Conservation (phyloP, 2,329 filamentous ascomycete genomes). For the Coniochaeta sp. region DNA sequence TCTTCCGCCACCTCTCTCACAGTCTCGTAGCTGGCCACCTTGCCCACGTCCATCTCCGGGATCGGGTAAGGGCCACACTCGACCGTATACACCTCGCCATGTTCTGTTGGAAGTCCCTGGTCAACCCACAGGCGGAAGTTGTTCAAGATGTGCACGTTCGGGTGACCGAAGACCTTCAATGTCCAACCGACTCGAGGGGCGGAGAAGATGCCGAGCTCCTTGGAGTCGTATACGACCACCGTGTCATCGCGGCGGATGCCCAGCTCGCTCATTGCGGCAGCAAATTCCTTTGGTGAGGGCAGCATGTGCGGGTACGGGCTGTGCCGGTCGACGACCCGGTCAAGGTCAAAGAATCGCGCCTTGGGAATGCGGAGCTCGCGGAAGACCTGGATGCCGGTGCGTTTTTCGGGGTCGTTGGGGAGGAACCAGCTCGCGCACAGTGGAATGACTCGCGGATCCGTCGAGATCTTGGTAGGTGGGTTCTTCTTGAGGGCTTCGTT, state of each 20-base stretch:
- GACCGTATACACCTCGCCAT: conserved; percentile 63
- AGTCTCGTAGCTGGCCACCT: conserved; percentile 75
- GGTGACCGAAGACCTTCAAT: conserved; percentile 80
- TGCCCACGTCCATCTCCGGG: conserved; percentile 48
- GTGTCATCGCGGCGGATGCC: conserved; percentile 83
- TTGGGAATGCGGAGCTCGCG: conserved; percentile 76
- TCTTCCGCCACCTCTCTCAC: conserved; percentile 71
- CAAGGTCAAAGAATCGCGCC: conserved; percentile 92
- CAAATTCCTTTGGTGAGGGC: conserved; percentile 72
- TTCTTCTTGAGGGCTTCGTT: conserved; percentile 76
- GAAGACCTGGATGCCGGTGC: conserved; percentile 75
- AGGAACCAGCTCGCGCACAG: conserved; percentile 95
- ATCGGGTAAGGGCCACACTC: conserved; percentile 60
- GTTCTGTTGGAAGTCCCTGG: conserved; percentile 72
- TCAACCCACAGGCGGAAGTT: conserved; percentile 95
- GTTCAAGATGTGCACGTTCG: conserved; percentile 82
- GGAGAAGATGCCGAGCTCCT: conserved; percentile 88
- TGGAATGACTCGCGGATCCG: conserved; percentile 75
- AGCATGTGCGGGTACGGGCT: conserved; percentile 97
- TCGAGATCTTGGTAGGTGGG: conserved; percentile 69
- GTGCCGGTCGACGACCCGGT: conserved; percentile 78
- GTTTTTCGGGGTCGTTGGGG: conserved; percentile 67
- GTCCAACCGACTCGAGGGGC: conserved; percentile 95
- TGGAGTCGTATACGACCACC: conserved; percentile 88
- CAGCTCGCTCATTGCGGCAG: conserved; percentile 78